Percentiles rank a stretch among this genome's conserved stretches.
These are phyloP conservation scores for Omphalotus olearius DNA, from an alignment of 1,284 basidiomycete species.

Conservation along the genomic window DNA sequence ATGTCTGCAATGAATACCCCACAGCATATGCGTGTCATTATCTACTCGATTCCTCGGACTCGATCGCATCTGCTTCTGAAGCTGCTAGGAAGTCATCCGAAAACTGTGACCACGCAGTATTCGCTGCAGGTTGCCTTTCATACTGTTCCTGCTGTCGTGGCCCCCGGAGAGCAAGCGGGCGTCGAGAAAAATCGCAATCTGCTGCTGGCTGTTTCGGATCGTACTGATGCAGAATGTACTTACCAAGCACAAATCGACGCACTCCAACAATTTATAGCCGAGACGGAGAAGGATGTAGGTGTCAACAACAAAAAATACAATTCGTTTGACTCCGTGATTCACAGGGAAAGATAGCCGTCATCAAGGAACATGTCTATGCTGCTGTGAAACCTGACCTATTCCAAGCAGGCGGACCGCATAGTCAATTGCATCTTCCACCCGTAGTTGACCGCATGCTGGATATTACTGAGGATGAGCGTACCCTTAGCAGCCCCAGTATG, in stretches of 20 bases:
- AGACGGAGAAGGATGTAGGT: conserved; percentile 8
- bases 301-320: background rate
- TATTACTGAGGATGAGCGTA: background rate
- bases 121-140: conserved; percentile 11
- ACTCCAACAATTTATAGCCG: conserved; percentile 3
- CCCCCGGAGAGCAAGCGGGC: background rate
- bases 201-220: background rate
- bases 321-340: background rate
- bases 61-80: conserved; percentile 12
- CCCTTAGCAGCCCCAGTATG: too few relatives aligned
- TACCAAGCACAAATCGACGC: conserved; percentile 9
- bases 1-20: too few relatives aligned
- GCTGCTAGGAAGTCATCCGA: conserved; percentile 10
- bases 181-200: background rate
- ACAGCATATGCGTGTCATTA: background rate
- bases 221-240: conserved; percentile 2
- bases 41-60: conserved; percentile 11
- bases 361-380: conserved; percentile 10
- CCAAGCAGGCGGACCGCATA: background rate
- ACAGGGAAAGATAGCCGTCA: conserved; percentile 8
- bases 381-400: background rate
- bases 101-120: conserved; percentile 1
- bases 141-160: background rate
- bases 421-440: background rate
- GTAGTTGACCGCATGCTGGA: conserved; percentile 7